Evolutionary conservation across 495 filamentous ascomycete species (phyloP).

Genomic region (Cladorrhinum samala): DNA sequence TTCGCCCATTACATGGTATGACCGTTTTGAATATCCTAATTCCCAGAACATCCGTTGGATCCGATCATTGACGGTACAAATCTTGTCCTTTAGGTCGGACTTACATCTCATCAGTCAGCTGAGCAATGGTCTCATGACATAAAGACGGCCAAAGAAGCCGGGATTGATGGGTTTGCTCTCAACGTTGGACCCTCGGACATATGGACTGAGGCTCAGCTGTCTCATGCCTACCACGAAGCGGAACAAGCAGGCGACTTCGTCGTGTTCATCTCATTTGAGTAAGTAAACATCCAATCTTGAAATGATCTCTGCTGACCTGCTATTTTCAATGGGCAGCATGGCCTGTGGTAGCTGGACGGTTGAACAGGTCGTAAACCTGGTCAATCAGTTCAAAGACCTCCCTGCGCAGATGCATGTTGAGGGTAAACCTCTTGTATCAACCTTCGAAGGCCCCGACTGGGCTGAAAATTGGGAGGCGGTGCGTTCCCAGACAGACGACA

Average conservation of each 20-base stretch:
- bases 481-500: constrained; percentile 40
- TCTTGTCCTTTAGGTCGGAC: constrained; percentile 27
- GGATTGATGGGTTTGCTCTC: constrained; percentile 68
- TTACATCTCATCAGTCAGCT: constrained; percentile 35
- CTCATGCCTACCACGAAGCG: constrained; percentile 51
- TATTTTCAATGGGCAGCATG: constrained; percentile 22
- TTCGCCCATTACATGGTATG: constrained; percentile 45
- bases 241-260: constrained; percentile 47
- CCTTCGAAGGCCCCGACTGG: constrained; percentile 60
- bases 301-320: not conserved
- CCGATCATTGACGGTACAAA: too few relatives aligned
- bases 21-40: not conserved
- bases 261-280: constrained; percentile 66
- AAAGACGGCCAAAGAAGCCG: constrained; percentile 48
- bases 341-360: constrained; percentile 48
- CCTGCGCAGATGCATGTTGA: constrained; percentile 51
- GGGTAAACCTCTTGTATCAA: constrained; percentile 58
- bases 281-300: not conserved
- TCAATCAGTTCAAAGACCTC: constrained; percentile 50
- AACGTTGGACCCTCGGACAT: constrained; percentile 55
- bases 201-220: constrained; percentile 44
- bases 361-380: constrained; percentile 47
- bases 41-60: not conserved
- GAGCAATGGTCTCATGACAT: constrained; percentile 58
- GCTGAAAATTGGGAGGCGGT: constrained; percentile 54